Evolutionary conservation across 169 alveolate species (phyloP).

Genomic region (Plasmodium coatneyi): DNA sequence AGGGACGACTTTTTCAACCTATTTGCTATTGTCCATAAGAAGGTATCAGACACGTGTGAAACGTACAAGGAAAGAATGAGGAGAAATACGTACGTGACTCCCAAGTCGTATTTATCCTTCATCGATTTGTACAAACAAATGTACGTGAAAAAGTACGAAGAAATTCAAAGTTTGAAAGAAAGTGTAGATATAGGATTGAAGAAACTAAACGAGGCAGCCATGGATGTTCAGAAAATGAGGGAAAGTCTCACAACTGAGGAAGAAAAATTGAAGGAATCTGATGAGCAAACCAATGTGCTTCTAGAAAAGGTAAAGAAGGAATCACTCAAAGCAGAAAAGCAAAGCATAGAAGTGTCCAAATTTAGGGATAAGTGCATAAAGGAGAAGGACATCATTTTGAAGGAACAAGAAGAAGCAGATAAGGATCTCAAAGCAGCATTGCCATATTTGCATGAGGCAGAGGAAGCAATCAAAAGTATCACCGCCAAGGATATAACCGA

Average conservation of each 20-base stretch:
- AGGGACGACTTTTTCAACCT: conserved; percentile 46
- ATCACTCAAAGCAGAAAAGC: conserved; percentile 93
- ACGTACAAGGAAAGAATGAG: conserved; percentile 95
- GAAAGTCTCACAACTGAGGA: conserved; percentile 93
- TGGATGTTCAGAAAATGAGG: conserved; percentile 93
- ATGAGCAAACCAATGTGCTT: conserved; percentile 91
- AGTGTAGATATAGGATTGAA: conserved; percentile 94
- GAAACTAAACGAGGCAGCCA: conserved; percentile 95
- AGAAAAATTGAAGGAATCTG: conserved; percentile 92
- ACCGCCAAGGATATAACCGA: conserved; percentile 94
- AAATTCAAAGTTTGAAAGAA: conserved; percentile 90
- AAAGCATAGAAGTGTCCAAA: conserved; percentile 92
- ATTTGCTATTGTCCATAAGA: conserved; percentile 86
- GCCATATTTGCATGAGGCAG: conserved; percentile 94
- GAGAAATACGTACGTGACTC: conserved; percentile 97
- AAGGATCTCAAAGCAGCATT: conserved; percentile 94
- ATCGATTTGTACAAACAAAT: conserved; percentile 94
- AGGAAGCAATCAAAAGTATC: conserved; percentile 93
- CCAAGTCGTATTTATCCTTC: conserved; percentile 95
- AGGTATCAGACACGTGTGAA: conserved; percentile 92
- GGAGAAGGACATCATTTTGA: conserved; percentile 90
- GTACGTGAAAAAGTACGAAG: conserved; percentile 92
- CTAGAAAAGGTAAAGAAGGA: conserved; percentile 93
- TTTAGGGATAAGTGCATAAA: conserved; percentile 90
- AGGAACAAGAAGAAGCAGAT: conserved; percentile 94